These are phyloP conservation scores for Arctostaphylos glauca DNA, from an alignment of 148 eudicot genomes.

Conservation along the genomic window DNA sequence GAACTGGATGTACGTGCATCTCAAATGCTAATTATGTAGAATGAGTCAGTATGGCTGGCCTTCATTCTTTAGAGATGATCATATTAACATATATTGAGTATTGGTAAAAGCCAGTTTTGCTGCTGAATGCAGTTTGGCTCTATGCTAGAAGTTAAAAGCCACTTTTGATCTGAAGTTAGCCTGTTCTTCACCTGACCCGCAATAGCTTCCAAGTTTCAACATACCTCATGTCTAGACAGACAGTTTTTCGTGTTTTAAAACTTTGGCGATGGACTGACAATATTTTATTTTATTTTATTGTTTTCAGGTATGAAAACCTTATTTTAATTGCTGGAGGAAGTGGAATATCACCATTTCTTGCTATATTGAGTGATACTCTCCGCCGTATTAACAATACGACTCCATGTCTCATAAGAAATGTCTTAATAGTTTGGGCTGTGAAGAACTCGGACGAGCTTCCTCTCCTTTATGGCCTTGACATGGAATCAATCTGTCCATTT, in stretches of 20 bases:
- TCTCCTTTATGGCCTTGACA: constrained; percentile 53
- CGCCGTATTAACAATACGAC: constrained; percentile 55
- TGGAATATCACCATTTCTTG: constrained; percentile 86
- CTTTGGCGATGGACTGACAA: constrained; percentile 4
- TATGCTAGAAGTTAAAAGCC: background rate
- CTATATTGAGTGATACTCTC: constrained; percentile 68
- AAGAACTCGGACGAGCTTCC: constrained; percentile 70
- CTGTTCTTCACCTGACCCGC: background rate
- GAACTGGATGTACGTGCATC: background rate
- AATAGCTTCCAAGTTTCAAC: background rate
- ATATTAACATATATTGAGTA: background rate
- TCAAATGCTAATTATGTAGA: background rate
- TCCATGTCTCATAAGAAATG: constrained; percentile 59
- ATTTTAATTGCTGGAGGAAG: constrained; percentile 89
- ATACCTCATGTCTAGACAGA: background rate
- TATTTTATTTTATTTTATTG: background rate
- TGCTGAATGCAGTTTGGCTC: constrained; percentile 5
- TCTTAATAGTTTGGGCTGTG: constrained; percentile 72
- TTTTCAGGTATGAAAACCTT: constrained; percentile 63
- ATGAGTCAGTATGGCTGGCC: background rate
- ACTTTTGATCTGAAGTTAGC: background rate
- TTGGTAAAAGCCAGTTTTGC: background rate
- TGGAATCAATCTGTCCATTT: constrained; percentile 57
- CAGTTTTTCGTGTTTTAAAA: constrained; percentile 9
- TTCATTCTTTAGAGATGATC: background rate